phyloP scores from a whole-genome alignment of 2,329 filamentous ascomycete genomes.

The Botrytis pseudocinerea region DNA sequence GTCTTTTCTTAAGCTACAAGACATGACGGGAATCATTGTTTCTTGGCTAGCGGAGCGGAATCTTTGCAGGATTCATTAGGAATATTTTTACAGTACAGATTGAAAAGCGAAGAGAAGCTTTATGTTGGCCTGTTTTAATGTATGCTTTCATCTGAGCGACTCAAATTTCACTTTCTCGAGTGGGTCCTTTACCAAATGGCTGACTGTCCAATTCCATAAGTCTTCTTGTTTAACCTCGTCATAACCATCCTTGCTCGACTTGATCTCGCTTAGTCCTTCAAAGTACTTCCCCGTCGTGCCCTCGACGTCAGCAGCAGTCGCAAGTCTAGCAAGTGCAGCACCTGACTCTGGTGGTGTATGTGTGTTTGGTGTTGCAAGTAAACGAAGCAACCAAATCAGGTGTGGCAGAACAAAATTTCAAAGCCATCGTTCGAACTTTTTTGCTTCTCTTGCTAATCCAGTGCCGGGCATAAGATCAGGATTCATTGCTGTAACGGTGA shows the following conservation, averaged over 20 bases:
- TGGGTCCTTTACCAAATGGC: slow-evolving; percentile 34
- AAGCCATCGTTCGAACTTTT: slow-evolving; percentile 38
- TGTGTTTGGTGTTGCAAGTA: slow-evolving; percentile 42
- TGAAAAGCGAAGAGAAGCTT: not conserved
- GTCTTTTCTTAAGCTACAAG: not conserved
- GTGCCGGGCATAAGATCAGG: slow-evolving; percentile 53
- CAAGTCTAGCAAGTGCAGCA: slow-evolving; percentile 45
- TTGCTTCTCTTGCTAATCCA: slow-evolving; percentile 44
- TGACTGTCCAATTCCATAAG: slow-evolving; percentile 51
- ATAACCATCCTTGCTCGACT: slow-evolving; percentile 48
- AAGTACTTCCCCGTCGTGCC: slow-evolving; percentile 47
- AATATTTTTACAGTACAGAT: not conserved
- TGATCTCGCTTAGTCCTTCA: slow-evolving; percentile 45
- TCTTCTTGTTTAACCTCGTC: slow-evolving; percentile 50
- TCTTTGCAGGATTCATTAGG: not conserved
- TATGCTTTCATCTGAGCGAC: slow-evolving; percentile 11
- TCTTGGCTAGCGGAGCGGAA: not conserved
- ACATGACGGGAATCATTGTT: not conserved
- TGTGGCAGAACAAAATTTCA: slow-evolving; percentile 43
- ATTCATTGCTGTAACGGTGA: slow-evolving; percentile 48
- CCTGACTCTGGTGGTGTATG: slow-evolving; percentile 46
- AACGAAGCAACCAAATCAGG: slow-evolving; percentile 43
- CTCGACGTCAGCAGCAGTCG: slow-evolving; percentile 40
- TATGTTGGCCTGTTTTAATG: not conserved
- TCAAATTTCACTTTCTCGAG: slow-evolving; percentile 19